Evolutionary conservation across 2,329 filamentous ascomycete species (phyloP), one percentile per base, ranked within the genome.

Genomic region (Ceratocystiopsis brevicomis): DNA sequence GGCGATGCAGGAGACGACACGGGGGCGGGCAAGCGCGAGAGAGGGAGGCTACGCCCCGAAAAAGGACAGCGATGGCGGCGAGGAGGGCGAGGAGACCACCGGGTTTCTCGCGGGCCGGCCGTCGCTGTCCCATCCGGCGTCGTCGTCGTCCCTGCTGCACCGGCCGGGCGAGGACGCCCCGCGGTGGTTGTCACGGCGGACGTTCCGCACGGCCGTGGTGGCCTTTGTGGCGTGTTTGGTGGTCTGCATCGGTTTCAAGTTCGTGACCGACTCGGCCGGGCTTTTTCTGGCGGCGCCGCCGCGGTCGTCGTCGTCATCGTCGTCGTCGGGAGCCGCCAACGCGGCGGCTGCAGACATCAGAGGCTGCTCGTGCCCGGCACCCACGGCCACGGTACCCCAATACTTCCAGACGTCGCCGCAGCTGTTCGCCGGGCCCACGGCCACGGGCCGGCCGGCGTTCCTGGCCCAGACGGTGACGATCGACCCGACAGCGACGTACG

Each of bases 401-500:
- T 73, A 78, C 55, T 78, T 76, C 52, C 70, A 76, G 55, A 78
- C 73, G 0, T 64, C 61, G 19, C 72, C 73, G 4, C 64, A 77
- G 56, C 56, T 76, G 38, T 75, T 67, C 64, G 59, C 66, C 57
- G 78, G 78, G 1, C 78, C 78, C 35, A 83, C 76, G 5, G 66
- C 75, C n/a, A 86, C 80, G 1, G 81, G 81, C 14, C 62, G 60
- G 44, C 65, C 78, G 21, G 73, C 81, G 1, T 84, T 83, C 55
- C 61, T 86, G 45, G 81, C 79, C 1, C 72, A 83, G 59, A 82
- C 74, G 8, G 76, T 79, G 49, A 69, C 71, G 1, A 75, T 81
- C 36, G 68, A 77, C 17, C 79, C 81, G 49, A 67, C 73, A 10
- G 70, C 61, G 2, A 68, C 74, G 6, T 84, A 75, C 54, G 72